A percentile compares a stretch with the other conserved stretches of the same genome.
Evolutionary conservation across 2,329 filamentous ascomycete species (phyloP).

Genomic region (Ceratocystis cubensis): DNA sequence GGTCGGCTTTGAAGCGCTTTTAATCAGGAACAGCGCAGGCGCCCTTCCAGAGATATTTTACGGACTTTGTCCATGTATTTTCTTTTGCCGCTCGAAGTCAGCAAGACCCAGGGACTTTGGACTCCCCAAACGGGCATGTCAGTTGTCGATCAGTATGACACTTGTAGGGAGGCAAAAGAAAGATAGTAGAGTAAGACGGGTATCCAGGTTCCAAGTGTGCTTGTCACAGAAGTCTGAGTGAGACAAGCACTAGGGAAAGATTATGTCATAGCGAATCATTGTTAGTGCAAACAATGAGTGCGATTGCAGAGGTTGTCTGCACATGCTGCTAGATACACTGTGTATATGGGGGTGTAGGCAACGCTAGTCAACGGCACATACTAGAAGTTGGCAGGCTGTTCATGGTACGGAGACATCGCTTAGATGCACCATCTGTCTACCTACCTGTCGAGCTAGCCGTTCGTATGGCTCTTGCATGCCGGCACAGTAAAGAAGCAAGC

Average conservation of each 20-base stretch:
- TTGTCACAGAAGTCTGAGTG: background rate
- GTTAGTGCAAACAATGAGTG: too few relatives aligned
- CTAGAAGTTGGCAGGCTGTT: background rate
- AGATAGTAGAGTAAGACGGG: background rate
- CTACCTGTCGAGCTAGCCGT: background rate
- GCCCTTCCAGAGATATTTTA: background rate
- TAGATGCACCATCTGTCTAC: background rate
- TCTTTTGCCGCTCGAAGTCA: background rate
- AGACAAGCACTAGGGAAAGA: background rate
- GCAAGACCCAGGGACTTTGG: background rate
- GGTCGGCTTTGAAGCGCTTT: background rate
- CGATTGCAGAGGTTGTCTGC: too few relatives aligned
- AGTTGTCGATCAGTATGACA: background rate
- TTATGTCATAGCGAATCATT: too few relatives aligned
- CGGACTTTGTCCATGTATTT: background rate
- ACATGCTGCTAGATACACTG: background rate
- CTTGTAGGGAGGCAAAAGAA: background rate
- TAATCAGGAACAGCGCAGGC: background rate
- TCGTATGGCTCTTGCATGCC: background rate
- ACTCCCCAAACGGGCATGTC: background rate
- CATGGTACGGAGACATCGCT: background rate
- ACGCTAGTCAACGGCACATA: background rate
- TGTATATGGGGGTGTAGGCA: background rate
- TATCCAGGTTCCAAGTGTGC: background rate
- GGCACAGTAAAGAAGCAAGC: background rate